These are phyloP conservation scores for Exophiala oligosperma DNA, from an alignment of 2,329 filamentous ascomycete genomes.

Conservation along the genomic window DNA sequence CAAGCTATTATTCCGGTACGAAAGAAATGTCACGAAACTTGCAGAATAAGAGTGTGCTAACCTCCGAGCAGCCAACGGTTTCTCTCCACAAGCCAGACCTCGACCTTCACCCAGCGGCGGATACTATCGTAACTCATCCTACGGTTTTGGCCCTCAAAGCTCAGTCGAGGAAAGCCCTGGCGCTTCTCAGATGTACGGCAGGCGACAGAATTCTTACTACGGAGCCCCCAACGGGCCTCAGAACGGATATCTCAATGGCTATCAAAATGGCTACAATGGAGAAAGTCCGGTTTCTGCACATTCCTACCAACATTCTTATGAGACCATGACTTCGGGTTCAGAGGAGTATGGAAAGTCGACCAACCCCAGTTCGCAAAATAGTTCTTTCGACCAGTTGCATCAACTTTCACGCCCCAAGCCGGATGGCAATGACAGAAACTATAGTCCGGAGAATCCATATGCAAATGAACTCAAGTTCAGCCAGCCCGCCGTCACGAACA, in stretches of 20 bases:
- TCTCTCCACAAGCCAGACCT: slow-evolving; percentile 19
- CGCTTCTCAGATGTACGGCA: slow-evolving; percentile 23
- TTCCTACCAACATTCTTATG: slow-evolving; percentile 75
- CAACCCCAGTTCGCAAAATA: slow-evolving; percentile 91
- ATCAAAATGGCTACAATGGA: slow-evolving; percentile 42
- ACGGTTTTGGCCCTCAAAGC: slow-evolving; percentile 23
- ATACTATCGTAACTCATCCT: slow-evolving; percentile 27
- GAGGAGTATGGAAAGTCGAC: slow-evolving; percentile 80
- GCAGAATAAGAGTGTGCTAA: background rate
- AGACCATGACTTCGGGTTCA: slow-evolving; percentile 72
- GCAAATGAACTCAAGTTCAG: slow-evolving; percentile 36
- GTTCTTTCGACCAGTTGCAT: slow-evolving; percentile 75
- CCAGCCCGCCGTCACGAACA: slow-evolving; percentile 6
- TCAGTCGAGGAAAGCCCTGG: slow-evolving; percentile 26
- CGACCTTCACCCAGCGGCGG: slow-evolving; percentile 19
- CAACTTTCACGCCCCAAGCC: slow-evolving; percentile 35
- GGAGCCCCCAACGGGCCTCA: slow-evolving; percentile 7
- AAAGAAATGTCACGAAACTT: background rate
- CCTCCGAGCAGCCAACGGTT: slow-evolving; percentile 16
- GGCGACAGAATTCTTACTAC: slow-evolving; percentile 21
- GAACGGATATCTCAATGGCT: slow-evolving; percentile 36
- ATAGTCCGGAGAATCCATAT: slow-evolving; percentile 35
- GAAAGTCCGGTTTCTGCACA: slow-evolving; percentile 31
- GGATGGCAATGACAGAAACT: slow-evolving; percentile 49
- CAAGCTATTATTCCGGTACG: slow-evolving; percentile 56